Evolutionary conservation across 2,329 filamentous ascomycete genomes (phyloP), one percentile per base, ranked within the genome.

Genomic region (Stachybotrys chlorohalonatus): DNA sequence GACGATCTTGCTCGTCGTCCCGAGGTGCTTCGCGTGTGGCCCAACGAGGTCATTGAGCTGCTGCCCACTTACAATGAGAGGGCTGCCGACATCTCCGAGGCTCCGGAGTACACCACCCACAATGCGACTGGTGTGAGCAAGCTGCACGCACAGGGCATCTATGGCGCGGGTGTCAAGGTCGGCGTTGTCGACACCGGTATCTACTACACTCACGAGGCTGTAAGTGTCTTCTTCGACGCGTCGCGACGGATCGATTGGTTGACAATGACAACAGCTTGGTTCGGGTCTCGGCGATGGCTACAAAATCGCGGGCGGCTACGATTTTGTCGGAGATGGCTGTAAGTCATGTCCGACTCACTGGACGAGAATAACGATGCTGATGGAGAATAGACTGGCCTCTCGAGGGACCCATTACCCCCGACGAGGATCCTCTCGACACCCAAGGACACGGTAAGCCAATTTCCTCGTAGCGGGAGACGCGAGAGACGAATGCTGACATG

Each of bases 161-260:
- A 57, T 5, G 64, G 64, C 17, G 55, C 60, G 32, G 63, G 63
- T 3, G 63, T 60, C 42, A 61, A 58, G 52, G 55, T 67, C 32
- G 64, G 58, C 13, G 52, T 67, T 11, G 59, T 67, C 17, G 64
- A 67, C 49, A 62, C 58, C 5, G 65, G 65, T 1, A 55, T 62
- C 16, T 58, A 59, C 47, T 67, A 66, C 47, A 56, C 54, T 0
- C 65, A 67, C 36, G 47, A 51, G 7, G 58, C 51, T 30, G 53
- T 57, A 32, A 55, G 56, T 54, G 11, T 7, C n/a, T 8, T n/a
- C n/a, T n/a, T 36, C 46, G 46, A 24, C 1, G 8, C 46, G n/a
- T 11, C 5, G 11, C 15, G 8, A 8, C 16, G 46, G 7, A 47
- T 16, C n/a, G 9, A 8, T 9, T 13, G 8, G 46, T n/a, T 47